Base-by-base conservation (phyloP, 805 yeast genomes). In the Vanderwaltozyma verrucispora region DNA sequence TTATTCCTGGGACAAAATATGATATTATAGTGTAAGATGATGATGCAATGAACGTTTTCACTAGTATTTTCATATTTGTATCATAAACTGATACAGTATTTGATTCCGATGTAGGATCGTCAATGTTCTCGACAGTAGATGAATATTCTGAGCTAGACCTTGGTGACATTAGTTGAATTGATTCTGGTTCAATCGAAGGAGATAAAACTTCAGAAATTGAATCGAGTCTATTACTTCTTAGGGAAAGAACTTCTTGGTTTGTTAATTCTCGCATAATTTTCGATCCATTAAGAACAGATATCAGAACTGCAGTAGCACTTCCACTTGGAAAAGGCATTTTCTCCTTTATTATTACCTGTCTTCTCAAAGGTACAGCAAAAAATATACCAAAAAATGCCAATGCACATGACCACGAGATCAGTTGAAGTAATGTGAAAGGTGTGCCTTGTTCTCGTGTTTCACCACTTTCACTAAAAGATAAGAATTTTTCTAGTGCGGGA, bases 251-350 rank as follows among this genome's bases (percentile, higher is more conserved):
- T 29, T 59, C 61, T 23, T 45, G 40, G 6, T 50, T 50, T 1
- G 60, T 48, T 7, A 59, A 51, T 32, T 59, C 64, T 38, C 57
- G 64, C 30, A 57, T 42, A 7, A 78, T 56, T 32, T 72, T 74
- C 0, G 85, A 75, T 21, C 82, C 80, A 59, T 84, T 95, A 25
- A 89, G 67, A 1, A 92, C 96, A 1, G 88, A 75, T 16, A 89
- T 89, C 47, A 89, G 66, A 2, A 95, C 86, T 0, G 96, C 97
- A 0, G 97, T 92, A 2, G 98, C 97, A 45, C 84, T 75, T 0
- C 98, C 98, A 29, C 95, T 83, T 0, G 98, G 98, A 53, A 89
- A 89, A 2, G 88, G 84, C 27, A 92, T 68, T 52, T 84, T 84
- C 50, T 87, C 95, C 49, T 74, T 75, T n/a, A 87, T 74, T 26